Conservation (phyloP, 257 asterid genomes). For the Forsythia viridissima region DNA sequence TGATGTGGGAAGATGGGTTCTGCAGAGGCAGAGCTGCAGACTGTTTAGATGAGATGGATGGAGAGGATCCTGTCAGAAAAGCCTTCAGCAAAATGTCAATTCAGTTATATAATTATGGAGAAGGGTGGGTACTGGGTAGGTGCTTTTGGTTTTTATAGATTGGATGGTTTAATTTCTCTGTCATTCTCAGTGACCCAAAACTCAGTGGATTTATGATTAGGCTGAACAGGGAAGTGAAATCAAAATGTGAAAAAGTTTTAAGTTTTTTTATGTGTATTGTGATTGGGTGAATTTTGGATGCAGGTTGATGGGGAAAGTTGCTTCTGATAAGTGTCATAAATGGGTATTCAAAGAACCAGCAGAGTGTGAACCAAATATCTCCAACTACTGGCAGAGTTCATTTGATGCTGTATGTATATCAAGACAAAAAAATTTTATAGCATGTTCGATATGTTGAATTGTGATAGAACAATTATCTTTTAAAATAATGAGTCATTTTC, state of each 20-base stretch:
- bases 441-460: no score
- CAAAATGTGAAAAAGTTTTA: neutral
- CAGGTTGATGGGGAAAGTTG: slow-evolving; percentile 99
- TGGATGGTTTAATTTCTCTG: slow-evolving; percentile 41
- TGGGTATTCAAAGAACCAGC: slow-evolving; percentile 99
- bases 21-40: slow-evolving; percentile 88
- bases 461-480: neutral
- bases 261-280: neutral
- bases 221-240: neutral
- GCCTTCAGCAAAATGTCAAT: slow-evolving; percentile 99
- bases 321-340: slow-evolving; percentile 99
- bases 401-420: slow-evolving; percentile 91
- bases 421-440: neutral
- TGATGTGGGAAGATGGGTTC: slow-evolving; percentile 99
- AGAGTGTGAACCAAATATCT: slow-evolving; percentile 93
- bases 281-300: slow-evolving; percentile 39
- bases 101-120: slow-evolving; percentile 99
- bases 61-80: slow-evolving; percentile 89
- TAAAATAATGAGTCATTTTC: no score
- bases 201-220: neutral
- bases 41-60: slow-evolving; percentile 83
- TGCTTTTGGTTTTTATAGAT: slow-evolving; percentile 45
- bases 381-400: slow-evolving; percentile 99
- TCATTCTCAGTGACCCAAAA: slow-evolving; percentile 21
- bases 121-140: slow-evolving; percentile 99